Evolutionary conservation across 2,329 filamentous ascomycete genomes (phyloP).

Genomic region (Talaromyces rugulosus): DNA sequence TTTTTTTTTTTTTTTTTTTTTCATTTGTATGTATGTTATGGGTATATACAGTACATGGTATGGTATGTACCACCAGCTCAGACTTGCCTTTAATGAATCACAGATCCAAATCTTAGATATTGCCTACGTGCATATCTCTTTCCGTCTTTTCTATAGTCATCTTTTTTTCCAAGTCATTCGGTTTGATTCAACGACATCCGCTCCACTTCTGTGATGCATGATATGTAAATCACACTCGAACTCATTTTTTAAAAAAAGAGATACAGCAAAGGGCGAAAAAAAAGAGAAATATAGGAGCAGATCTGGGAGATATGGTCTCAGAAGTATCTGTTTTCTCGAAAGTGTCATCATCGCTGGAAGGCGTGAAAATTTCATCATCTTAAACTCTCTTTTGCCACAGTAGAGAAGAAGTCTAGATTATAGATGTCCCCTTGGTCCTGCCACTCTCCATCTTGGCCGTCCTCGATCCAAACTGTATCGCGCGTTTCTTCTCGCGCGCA

Average conservation of each 20-base stretch:
- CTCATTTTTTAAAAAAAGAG: not conserved
- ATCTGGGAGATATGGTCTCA: slow-evolving; percentile 21
- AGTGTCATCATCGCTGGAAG: slow-evolving; percentile 37
- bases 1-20: too few relatives aligned
- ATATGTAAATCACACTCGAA: not conserved
- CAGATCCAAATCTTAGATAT: slow-evolving; percentile 1
- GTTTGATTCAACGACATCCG: not conserved
- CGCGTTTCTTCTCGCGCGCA: slow-evolving; percentile 86
- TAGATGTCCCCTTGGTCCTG: slow-evolving; percentile 64
- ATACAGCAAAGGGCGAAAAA: not conserved
- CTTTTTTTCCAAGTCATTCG: not conserved
- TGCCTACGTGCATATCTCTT: not conserved
- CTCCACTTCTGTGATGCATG: slow-evolving; percentile 10
- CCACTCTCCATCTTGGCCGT: slow-evolving; percentile 75
- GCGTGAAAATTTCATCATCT: not conserved
- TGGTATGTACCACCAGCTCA: slow-evolving; percentile 21
- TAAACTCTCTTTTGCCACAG: not conserved
- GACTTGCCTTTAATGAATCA: slow-evolving; percentile 32
- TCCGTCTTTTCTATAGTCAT: not conserved
- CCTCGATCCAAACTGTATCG: slow-evolving; percentile 78
- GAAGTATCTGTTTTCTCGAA: slow-evolving; percentile 39
- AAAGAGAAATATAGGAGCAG: not conserved
- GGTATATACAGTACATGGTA: too few relatives aligned
- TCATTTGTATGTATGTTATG: too few relatives aligned
- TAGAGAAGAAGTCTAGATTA: slow-evolving; percentile 2